Base-by-base conservation (phyloP, 805 yeast species). In the Candida cerambycidarum region DNA sequence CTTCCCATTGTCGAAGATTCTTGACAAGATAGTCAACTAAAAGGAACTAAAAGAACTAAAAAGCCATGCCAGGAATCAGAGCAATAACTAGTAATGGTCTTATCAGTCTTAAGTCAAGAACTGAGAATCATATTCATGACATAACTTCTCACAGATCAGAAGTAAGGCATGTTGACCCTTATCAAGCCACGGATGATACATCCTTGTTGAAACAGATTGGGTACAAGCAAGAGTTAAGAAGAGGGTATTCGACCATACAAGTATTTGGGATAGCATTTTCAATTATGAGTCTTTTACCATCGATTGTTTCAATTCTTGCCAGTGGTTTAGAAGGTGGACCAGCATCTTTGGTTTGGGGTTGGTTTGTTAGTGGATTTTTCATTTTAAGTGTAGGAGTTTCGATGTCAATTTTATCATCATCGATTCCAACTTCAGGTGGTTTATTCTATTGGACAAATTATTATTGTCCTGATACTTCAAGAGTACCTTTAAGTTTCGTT, bases 361-460 rank as follows among this genome's bases (percentile, higher is more conserved):
- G 90, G 90, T 59, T 80, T 37, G 54, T 79, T n/a, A 73, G 86
- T 25, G 73, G 80, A 3, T 45, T 68, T 10, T 78, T 81, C 51
- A 80, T 83, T 43, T 55, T 82, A 42, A 55, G 70, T 10, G 73
- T 80, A 11, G 89, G 88, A 15, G 48, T 75, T 5, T 69, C 83
- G 13, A 76, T 85, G 80, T 70, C 85, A 4, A 84, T 82, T 52
- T 59, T 82, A 47, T 86, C 84, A 1, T 75, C 83, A 31, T 76
- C 88, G 1, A 75, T 81, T 50, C 90, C 92, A 19, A 83, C 90
- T 1, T 77, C 85, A 14, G 90, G 90, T 42, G 90, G 90, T 5
- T 63, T 84, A 31, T 84, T 82, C 31, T 57, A 57, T 36, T 55
- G 59, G 54, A 48, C 61, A 56, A 79, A 71, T 58, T 73, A 79